These are phyloP conservation scores for Ceratobasidium sp. DNA, from an alignment of 1,284 basidiomycete genomes.

Conservation along the genomic window DNA sequence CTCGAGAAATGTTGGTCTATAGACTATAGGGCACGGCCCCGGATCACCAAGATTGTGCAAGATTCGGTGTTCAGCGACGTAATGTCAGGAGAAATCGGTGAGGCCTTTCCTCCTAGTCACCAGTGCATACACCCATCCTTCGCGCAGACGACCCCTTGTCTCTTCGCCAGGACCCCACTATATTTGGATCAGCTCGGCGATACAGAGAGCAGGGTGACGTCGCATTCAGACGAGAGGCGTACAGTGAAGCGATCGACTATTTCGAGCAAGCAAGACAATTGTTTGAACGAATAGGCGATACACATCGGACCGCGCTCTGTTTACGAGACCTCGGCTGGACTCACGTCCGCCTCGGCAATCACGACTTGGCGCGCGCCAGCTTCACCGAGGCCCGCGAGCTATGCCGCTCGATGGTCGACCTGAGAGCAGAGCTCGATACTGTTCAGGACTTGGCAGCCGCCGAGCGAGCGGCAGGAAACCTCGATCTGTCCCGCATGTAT, in stretches of 20 bases:
- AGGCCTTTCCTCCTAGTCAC: not conserved
- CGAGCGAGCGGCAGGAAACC: not conserved
- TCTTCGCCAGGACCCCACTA: not conserved
- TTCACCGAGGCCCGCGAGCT: not conserved
- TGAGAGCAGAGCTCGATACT: not conserved
- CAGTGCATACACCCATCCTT: not conserved
- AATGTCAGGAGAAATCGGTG: not conserved
- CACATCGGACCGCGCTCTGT: not conserved
- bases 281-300: not conserved
- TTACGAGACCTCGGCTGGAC: conserved; percentile 8
- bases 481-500: not conserved
- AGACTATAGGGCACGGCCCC: not conserved
- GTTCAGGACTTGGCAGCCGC: not conserved
- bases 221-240: conserved; percentile 4
- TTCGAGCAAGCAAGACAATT: not conserved
- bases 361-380: not conserved
- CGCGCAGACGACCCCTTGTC: not conserved
- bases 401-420: not conserved
- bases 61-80: not conserved
- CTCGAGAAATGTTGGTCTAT: not conserved
- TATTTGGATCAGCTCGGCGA: not conserved
- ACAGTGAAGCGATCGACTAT: conserved; percentile 13
- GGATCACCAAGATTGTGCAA: not conserved
- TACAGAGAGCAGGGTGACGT: not conserved
- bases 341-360: not conserved